Conservation (phyloP, 192 early-diverging fungal species). For the Cetraspora pellucida region DNA sequence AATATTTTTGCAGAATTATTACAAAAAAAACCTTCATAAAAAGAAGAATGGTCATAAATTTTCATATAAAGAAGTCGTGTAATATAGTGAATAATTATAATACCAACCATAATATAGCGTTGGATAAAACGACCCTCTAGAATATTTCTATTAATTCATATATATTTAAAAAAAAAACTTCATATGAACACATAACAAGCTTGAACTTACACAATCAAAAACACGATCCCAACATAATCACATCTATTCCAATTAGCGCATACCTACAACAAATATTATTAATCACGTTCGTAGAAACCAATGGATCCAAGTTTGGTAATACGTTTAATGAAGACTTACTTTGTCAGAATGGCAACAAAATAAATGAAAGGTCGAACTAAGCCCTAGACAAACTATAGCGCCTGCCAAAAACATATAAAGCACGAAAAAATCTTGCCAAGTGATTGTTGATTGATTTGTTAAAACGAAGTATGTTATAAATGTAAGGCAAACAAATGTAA, state of each 20-base stretch:
- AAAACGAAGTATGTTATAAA: slow-evolving; percentile 49
- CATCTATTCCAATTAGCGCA: slow-evolving; percentile 81
- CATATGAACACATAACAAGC: slow-evolving; percentile 13
- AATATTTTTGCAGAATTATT: slow-evolving; percentile 43
- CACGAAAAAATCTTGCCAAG: slow-evolving; percentile 65
- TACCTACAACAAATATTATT: slow-evolving; percentile 43
- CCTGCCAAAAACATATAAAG: slow-evolving; percentile 77
- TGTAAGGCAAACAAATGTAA: slow-evolving; percentile 58
- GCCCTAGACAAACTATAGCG: slow-evolving; percentile 73
- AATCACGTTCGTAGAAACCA: not conserved
- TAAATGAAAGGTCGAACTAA: slow-evolving; percentile 80
- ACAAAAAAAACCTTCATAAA: slow-evolving; percentile 50
- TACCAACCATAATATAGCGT: slow-evolving; percentile 51
- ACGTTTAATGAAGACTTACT: slow-evolving; percentile 45
- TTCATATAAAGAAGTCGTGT: not conserved
- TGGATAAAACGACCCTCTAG: slow-evolving; percentile 55
- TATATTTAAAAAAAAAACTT: not conserved
- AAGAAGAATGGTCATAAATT: not conserved
- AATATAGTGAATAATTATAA: not conserved
- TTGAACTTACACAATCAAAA: slow-evolving; percentile 66
- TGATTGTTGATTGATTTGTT: slow-evolving; percentile 48
- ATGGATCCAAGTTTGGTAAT: not conserved
- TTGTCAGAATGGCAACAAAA: slow-evolving; percentile 83
- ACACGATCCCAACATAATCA: slow-evolving; percentile 91
- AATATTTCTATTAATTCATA: slow-evolving; percentile 19